Evolutionary conservation across 2,329 filamentous ascomycete genomes (phyloP), one percentile per base, ranked within the genome.

Genomic region (Pezicula radicicola): DNA sequence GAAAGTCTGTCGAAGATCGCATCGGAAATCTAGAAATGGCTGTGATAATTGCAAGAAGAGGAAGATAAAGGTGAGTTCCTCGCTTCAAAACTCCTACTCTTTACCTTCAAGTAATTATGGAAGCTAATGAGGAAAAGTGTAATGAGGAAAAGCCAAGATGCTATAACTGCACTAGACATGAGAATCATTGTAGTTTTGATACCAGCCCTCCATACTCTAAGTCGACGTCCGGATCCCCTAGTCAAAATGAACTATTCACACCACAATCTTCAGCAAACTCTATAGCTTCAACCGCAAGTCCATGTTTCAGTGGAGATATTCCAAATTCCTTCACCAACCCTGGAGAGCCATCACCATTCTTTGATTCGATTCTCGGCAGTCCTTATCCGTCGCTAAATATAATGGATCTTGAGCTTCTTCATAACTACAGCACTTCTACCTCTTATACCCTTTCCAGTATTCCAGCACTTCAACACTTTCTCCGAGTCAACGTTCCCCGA

Each of bases 391-490:
- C 21, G 21, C 21, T 52, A 30, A 48, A 48, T 15, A 43, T 51
- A 16, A 43, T 43, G 2, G 46, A 52, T 18, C 43, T 51, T 9
- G 47, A 64, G 15, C 57, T 68, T 7, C 52, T 68, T 7, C 66
- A 68, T 46, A 64, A 68, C 46, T 68, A 63, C 51, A 61, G 58
- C 6, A 64, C 60, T 18, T 57, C 59, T 16, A 68, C 66, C 5
- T 64, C 60, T 28, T 55, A 56, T 36, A 63, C 60, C 3, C 18
- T 49, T n/a, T 18, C n/a, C n/a, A 30, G 19, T 35, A 41, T 18
- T n/a, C 45, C 60, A 3, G 56, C 55, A 5, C 55, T 59, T 7
- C 56, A 62, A 37, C 58, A 54, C 7, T 52, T 67, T 7, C 63
- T 53, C 41, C 51, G 57, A 4, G 56, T 52, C 8, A 50, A 53